Evolutionary conservation across 768 basidiomycete species (phyloP).

Genomic region (Dendrothele bispora): DNA sequence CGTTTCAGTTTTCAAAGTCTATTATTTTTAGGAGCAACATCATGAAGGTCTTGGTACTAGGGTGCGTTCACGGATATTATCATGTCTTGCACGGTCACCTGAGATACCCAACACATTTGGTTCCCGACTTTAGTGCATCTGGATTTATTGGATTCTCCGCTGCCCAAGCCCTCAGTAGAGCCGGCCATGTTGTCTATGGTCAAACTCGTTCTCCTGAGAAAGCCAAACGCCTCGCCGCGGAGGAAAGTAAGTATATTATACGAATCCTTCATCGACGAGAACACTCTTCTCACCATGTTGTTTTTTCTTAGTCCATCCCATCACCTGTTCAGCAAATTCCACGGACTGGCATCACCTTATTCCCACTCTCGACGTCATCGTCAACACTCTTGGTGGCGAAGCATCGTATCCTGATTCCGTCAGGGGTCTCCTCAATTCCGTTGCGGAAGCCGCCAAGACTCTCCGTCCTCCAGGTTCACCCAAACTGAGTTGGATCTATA

Average conservation of each 20-base stretch:
- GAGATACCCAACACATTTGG: no score
- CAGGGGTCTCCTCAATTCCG: slow-evolving; percentile 20
- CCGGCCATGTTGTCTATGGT: slow-evolving; percentile 47
- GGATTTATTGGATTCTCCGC: slow-evolving; percentile 45
- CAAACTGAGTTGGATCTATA: slow-evolving; percentile 44
- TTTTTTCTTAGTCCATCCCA: slow-evolving; percentile 31
- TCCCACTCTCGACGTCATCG: slow-evolving; percentile 31
- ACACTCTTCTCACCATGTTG: no score
- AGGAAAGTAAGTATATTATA: slow-evolving; percentile 46
- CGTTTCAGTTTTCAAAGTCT: no score
- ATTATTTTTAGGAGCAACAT: no score
- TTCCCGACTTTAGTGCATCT: slow-evolving; percentile 37
- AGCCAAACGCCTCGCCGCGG: slow-evolving; percentile 30
- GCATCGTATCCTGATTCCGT: slow-evolving; percentile 19
- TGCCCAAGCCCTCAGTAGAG: slow-evolving; percentile 43
- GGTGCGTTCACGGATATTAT: no score
- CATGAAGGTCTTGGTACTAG: no score
- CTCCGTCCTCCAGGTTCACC: slow-evolving; percentile 29
- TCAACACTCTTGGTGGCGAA: slow-evolving; percentile 29
- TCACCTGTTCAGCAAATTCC: slow-evolving; percentile 25
- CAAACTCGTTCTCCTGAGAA: slow-evolving; percentile 37
- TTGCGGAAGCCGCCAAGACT: slow-evolving; percentile 20
- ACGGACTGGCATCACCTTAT: slow-evolving; percentile 26
- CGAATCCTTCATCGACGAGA: no score
- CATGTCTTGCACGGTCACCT: no score